A percentile compares a stretch with the other conserved stretches of the same genome.
These are phyloP conservation scores for Athelia sp. DNA, from an alignment of 1,284 basidiomycete species.

Conservation along the genomic window DNA sequence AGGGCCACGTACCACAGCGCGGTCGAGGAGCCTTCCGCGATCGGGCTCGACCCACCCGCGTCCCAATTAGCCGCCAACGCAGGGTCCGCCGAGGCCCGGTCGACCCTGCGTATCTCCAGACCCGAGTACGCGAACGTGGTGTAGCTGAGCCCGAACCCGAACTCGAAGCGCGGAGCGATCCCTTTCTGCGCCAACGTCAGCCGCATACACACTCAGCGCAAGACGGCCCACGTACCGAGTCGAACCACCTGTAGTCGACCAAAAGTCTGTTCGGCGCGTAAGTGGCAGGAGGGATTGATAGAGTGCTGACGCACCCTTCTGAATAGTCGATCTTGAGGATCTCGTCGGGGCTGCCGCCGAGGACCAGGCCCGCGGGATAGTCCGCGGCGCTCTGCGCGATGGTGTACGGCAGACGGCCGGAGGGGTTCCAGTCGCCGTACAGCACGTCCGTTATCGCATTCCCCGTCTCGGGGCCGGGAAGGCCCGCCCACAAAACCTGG, in stretches of 20 bases:
- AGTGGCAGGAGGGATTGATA: not conserved
- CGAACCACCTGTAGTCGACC: conserved; percentile 79
- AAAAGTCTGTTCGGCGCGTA: conserved; percentile 48
- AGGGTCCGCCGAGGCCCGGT: conserved; percentile 27
- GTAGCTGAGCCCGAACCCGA: conserved; percentile 85
- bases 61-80: conserved; percentile 47
- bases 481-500: conserved; percentile 58
- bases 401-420: conserved; percentile 75
- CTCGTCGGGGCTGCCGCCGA: conserved; percentile 29
- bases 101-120: conserved; percentile 40
- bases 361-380: conserved; percentile 61
- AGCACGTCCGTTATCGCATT: conserved; percentile 72
- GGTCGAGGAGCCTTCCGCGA: conserved; percentile 44
- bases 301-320: conserved; percentile 57
- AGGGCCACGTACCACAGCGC: conserved; percentile 47
- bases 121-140: conserved; percentile 69
- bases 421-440: conserved; percentile 69
- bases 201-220: no score
- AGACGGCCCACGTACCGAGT: conserved; percentile 40
- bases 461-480: conserved; percentile 74
- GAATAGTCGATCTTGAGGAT: conserved; percentile 57
- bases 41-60: conserved; percentile 40
- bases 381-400: conserved; percentile 67
- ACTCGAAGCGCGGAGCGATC: conserved; percentile 65
- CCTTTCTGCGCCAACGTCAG: conserved; percentile 28